Evolutionary conservation across 2,329 filamentous ascomycete species (phyloP).

Genomic region (Diaporthe australafricana): DNA sequence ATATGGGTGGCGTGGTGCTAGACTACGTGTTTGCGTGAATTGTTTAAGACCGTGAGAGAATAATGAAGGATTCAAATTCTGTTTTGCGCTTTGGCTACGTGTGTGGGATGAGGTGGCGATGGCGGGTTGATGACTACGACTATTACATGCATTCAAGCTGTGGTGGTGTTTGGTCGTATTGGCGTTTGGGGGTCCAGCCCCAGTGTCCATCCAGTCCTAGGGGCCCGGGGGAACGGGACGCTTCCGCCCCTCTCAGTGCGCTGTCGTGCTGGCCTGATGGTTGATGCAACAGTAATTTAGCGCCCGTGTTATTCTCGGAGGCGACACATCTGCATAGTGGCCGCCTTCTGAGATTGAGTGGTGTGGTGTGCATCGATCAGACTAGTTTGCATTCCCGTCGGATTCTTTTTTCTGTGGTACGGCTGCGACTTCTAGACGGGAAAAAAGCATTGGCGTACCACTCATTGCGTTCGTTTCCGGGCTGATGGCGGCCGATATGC

Average conservation of each 20-base stretch:
- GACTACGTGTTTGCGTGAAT: constrained; percentile 6
- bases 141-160: not conserved
- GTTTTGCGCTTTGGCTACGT: not conserved
- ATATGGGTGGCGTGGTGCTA: not conserved
- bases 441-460: too few relatives aligned
- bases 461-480: too few relatives aligned
- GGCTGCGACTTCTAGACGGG: not conserved
- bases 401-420: not conserved
- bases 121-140: not conserved
- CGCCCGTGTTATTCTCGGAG: constrained; percentile 16
- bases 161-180: not conserved
- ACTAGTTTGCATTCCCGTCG: constrained; percentile 13
- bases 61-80: not conserved
- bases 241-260: not conserved
- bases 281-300: constrained; percentile 24
- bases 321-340: not conserved
- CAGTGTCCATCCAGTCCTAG: too few relatives aligned
- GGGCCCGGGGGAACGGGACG: not conserved
- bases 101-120: not conserved
- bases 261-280: not conserved
- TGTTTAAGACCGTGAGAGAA: not conserved
- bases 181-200: constrained; percentile 8
- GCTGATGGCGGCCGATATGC: constrained; percentile 11
- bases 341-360: not conserved
- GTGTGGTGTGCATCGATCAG: constrained; percentile 2